A percentile compares a stretch with the other conserved stretches of the same genome.
phyloP scores from a whole-genome alignment of 2,329 filamentous ascomycete species.

The Aspergillus vadensis region DNA sequence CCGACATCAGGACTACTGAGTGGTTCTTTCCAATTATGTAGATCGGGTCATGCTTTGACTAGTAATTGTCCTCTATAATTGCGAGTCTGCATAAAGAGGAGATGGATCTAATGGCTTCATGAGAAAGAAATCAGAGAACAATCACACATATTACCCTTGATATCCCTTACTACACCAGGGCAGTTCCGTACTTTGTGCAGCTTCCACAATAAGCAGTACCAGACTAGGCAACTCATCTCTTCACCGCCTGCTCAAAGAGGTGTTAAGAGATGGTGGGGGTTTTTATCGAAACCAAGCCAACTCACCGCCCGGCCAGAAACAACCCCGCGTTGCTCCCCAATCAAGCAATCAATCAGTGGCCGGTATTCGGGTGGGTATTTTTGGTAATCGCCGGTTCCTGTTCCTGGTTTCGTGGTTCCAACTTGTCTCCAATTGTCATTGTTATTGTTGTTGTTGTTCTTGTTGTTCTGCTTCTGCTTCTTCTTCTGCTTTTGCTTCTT shows the following conservation, averaged over 20 bases:
- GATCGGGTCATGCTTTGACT: background rate
- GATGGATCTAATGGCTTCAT: background rate
- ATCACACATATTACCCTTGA: background rate
- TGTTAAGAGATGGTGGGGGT: slow-evolving; percentile 6
- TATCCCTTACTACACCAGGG: no score
- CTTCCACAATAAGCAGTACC: no score
- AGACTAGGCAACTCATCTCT: background rate
- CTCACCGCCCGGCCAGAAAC: slow-evolving; percentile 35
- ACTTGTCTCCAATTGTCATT: background rate
- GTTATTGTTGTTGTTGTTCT: slow-evolving; percentile 15
- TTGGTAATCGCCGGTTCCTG: slow-evolving; percentile 17
- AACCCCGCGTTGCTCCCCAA: slow-evolving; percentile 29
- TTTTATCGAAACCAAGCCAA: slow-evolving; percentile 1
- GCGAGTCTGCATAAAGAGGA: background rate
- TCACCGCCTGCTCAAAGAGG: slow-evolving; percentile 16
- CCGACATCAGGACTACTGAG: background rate
- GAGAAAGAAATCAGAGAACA: no score
- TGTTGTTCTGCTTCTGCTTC: background rate
- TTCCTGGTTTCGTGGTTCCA: background rate
- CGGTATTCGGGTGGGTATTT: no score
- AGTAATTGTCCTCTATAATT: background rate
- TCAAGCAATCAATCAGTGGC: no score
- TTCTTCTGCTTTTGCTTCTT: no score
- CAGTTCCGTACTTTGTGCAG: no score
- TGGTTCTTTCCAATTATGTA: background rate